Conservation (phyloP, 2,329 filamentous ascomycete genomes). For the Cryoendolithus antarcticus region DNA sequence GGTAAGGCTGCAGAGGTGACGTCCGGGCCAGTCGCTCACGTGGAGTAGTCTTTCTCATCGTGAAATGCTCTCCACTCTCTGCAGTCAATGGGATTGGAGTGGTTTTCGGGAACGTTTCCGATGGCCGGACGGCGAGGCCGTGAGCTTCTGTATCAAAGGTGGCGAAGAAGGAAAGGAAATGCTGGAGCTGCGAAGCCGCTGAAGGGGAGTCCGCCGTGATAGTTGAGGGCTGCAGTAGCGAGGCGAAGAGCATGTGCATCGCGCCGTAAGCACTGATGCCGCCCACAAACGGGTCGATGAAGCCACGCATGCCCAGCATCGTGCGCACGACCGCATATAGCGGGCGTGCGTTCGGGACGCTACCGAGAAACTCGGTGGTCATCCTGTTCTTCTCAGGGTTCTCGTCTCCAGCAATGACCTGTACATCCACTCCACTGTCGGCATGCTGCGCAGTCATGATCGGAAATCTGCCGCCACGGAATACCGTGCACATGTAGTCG, state of each 20-base stretch:
- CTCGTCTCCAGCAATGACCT: constrained; percentile 37
- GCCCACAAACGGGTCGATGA: constrained; percentile 37
- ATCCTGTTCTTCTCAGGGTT: constrained; percentile 29
- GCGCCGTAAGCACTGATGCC: constrained; percentile 43
- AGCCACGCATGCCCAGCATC: constrained; percentile 36
- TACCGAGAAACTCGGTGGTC: constrained; percentile 34
- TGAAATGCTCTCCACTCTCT: too few relatives aligned
- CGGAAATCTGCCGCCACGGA: constrained; percentile 25
- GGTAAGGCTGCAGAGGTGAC: constrained; percentile 23
- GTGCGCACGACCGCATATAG: constrained; percentile 40
- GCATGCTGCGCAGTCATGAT: constrained; percentile 33
- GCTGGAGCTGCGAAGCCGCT: constrained; percentile 33
- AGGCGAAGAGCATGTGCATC: constrained; percentile 44
- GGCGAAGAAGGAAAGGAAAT: constrained; percentile 39
- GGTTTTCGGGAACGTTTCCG: too few relatives aligned
- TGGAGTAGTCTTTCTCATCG: too few relatives aligned
- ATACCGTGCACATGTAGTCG: constrained; percentile 8
- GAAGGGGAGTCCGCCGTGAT: constrained; percentile 6
- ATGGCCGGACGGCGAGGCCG: constrained; percentile 36
- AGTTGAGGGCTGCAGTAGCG: constrained; percentile 28
- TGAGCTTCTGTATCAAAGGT: constrained; percentile 32
- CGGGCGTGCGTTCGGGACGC: constrained; percentile 37
- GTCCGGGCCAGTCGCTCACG: constrained; percentile 7
- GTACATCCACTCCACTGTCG: constrained; percentile 37
- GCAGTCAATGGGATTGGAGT: too few relatives aligned